Evolutionary conservation across 163 green algal genomes (phyloP).

Genomic region (Scenedesmus sp.): DNA sequence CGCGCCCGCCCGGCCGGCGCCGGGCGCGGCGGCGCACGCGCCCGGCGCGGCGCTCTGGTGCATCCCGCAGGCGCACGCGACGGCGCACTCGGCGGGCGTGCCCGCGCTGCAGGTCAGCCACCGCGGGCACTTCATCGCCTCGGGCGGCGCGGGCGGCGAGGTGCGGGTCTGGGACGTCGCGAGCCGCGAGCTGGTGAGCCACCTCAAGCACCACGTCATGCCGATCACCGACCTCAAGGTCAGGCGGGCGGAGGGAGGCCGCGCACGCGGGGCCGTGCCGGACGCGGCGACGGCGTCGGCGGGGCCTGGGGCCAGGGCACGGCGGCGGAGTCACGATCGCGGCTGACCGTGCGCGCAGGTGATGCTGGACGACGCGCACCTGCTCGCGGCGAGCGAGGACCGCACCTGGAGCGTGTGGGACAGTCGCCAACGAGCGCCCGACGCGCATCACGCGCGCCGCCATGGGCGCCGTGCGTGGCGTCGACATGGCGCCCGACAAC

Average conservation of each 20-base stretch:
- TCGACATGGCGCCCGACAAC: slow-evolving; percentile 53
- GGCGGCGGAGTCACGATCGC: too few species aligned
- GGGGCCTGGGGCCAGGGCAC: too few species aligned
- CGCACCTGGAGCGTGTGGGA: slow-evolving; percentile 53
- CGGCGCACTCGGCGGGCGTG: slow-evolving; percentile 49
- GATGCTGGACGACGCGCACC: slow-evolving; percentile 32
- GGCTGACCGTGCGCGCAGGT: slow-evolving; percentile 25
- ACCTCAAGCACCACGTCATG: slow-evolving; percentile 40
- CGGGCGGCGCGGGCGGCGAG: slow-evolving; percentile 57
- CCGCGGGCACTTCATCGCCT: slow-evolving; percentile 54
- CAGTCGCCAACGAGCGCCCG: slow-evolving; percentile 27
- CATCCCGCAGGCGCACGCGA: slow-evolving; percentile 55
- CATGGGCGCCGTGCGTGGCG: slow-evolving; percentile 36
- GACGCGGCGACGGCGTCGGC: too few species aligned
- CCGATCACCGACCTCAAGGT: slow-evolving; percentile 48
- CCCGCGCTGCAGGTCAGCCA: slow-evolving; percentile 44
- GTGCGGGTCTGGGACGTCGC: slow-evolving; percentile 54
- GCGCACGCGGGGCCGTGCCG: too few species aligned
- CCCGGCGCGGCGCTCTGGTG: slow-evolving; percentile 46
- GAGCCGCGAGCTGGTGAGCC: slow-evolving; percentile 36
- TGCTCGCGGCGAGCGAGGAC: slow-evolving; percentile 49
- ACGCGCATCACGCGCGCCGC: slow-evolving; percentile 6
- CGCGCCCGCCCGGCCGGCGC: slow-evolving; percentile 47
- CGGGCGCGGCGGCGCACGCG: background rate
- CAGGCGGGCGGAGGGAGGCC: too few species aligned